Conservation (phyloP, 208 protist genomes). For the Acanthamoeba royreba region DNA sequence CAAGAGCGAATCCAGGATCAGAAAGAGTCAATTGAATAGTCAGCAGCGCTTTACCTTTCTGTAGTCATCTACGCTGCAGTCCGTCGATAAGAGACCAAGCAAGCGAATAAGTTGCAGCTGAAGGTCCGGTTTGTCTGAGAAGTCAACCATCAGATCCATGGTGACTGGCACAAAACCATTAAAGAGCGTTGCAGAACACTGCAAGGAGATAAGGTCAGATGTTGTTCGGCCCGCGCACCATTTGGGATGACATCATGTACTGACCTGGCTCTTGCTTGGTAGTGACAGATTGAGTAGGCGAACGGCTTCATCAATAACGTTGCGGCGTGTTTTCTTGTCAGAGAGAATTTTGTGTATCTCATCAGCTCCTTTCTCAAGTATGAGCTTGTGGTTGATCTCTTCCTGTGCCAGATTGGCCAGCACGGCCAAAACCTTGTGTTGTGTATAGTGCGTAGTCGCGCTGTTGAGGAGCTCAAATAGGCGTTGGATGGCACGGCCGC, state of each 20-base stretch:
- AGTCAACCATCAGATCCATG: neutral
- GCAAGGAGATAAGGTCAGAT: neutral
- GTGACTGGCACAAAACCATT: neutral
- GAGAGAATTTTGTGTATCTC: neutral
- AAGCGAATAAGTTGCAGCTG: neutral
- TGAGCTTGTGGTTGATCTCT: neutral
- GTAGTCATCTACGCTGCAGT: neutral
- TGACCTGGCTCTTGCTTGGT: neutral
- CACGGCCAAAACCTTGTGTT: neutral
- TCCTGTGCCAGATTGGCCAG: neutral
- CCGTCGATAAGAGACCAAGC: neutral
- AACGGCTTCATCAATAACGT: neutral
- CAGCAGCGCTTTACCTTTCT: neutral
- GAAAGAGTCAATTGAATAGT: neutral
- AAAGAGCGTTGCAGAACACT: neutral
- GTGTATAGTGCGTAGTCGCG: neutral
- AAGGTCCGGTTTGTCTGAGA: neutral
- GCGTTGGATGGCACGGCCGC: neutral
- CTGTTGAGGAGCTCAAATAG: neutral
- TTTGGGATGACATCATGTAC: neutral
- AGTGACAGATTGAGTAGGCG: neutral
- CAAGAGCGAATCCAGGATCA: neutral
- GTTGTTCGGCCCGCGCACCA: neutral
- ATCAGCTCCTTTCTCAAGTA: neutral
- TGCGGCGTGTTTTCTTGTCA: neutral